Conservation (phyloP, 164 flowering plant species). For the Tinospora cordifolia region DNA sequence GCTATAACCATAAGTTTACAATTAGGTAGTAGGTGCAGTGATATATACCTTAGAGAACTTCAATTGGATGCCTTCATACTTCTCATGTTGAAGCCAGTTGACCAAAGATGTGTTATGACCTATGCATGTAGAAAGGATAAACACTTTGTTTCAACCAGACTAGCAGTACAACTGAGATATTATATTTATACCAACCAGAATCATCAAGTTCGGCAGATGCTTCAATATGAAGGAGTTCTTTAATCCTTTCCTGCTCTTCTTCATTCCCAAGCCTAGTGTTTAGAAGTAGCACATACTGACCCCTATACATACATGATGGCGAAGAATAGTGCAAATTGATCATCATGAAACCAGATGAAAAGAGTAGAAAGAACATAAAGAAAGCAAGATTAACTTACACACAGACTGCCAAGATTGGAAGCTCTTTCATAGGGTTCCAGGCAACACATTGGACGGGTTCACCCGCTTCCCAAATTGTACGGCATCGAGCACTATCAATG, state of each 20-base stretch:
- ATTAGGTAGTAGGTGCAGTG: background rate
- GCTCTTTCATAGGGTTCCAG: constrained; percentile 82
- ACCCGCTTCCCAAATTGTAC: constrained; percentile 61
- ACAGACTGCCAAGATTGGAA: constrained; percentile 67
- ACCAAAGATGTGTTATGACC: constrained; percentile 34
- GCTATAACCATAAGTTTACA: background rate
- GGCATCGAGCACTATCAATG: constrained; percentile 81
- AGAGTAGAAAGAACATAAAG: background rate
- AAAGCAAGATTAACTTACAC: constrained; percentile 34
- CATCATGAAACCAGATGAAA: background rate
- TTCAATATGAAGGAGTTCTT: constrained; percentile 53
- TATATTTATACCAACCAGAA: constrained; percentile 49
- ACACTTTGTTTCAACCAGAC: background rate
- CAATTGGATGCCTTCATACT: constrained; percentile 60
- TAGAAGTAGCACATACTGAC: constrained; percentile 60
- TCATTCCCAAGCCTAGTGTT: constrained; percentile 67
- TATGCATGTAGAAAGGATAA: constrained; percentile 15
- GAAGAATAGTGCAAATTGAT: background rate
- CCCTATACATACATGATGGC: constrained; percentile 39
- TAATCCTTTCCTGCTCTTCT: constrained; percentile 53
- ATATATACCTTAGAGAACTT: constrained; percentile 69
- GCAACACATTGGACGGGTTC: constrained; percentile 64
- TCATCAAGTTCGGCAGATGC: constrained; percentile 32
- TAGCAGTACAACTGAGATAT: background rate
- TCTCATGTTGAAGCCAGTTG: constrained; percentile 68